Percentiles rank a stretch among this genome's conserved stretches.
phyloP scores from a whole-genome alignment of 2,329 filamentous ascomycete genomes.

The Neofusicoccum umdonicola region DNA sequence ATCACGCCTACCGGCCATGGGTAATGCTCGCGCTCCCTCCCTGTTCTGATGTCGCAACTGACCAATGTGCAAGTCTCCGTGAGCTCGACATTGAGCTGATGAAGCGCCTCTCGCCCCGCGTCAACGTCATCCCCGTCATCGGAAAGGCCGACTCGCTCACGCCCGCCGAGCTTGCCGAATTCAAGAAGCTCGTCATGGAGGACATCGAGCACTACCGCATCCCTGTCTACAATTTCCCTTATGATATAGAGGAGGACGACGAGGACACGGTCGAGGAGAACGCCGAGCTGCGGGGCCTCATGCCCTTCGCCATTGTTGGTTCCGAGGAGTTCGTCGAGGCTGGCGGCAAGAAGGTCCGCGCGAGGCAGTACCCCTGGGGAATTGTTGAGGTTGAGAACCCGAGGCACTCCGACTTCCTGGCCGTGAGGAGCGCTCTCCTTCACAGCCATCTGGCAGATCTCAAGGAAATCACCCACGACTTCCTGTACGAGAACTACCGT shows the following conservation, averaged over 20 bases:
- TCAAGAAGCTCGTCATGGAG: constrained; percentile 99
- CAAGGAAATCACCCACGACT: constrained; percentile 99
- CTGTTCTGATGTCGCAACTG: background rate
- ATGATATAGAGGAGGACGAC: constrained; percentile 98
- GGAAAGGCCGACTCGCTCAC: constrained; percentile 98
- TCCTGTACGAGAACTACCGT: constrained; percentile 99
- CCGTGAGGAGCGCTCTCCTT: constrained; percentile 91
- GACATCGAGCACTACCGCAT: constrained; percentile 99
- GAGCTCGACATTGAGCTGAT: constrained; percentile 99
- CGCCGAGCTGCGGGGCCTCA: constrained; percentile 90
- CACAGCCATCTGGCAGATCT: constrained; percentile 97
- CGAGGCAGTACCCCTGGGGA: constrained; percentile 98
- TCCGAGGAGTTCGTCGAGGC: constrained; percentile 95
- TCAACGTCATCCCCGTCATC: constrained; percentile 98
- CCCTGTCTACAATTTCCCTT: constrained; percentile 99
- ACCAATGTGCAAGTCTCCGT: constrained; percentile 65
- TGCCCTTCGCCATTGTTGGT: constrained; percentile 98
- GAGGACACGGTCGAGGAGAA: constrained; percentile 99
- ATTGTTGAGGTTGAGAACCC: constrained; percentile 99
- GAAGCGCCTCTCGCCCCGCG: constrained; percentile 96
- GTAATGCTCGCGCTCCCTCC: constrained; percentile 44
- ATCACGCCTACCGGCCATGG: constrained; percentile 97
- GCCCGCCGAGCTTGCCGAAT: constrained; percentile 92
- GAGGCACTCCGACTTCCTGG: constrained; percentile 96
- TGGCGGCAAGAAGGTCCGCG: constrained; percentile 85